Evolutionary conservation across 345 rosid species (phyloP), one percentile per base, ranked within the genome.

Genomic region (Leavenworthia alabamica): DNA sequence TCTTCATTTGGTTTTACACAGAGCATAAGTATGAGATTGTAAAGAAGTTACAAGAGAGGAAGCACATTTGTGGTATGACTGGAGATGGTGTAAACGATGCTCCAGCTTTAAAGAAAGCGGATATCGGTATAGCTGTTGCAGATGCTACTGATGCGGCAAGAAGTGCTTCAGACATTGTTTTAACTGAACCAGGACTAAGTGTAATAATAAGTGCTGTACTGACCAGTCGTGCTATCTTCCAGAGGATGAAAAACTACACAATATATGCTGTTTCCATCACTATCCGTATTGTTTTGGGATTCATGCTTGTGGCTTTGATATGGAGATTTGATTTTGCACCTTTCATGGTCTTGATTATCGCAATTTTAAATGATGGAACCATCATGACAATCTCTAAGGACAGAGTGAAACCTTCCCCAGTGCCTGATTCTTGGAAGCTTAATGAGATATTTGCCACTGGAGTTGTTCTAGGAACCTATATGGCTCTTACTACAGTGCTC

Each of bases 241-340:
- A 88, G 56, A 85, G 92, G 73, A 88, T 88, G 96, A 88, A 88
- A 78, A 88, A 88, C 81, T 88, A 88, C 87, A 88, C 92, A 46
- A 88, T 88, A 51, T 85, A 88, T 40, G 96, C 92, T 0, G 92
- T 88, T 44, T 88, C 96, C 43, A 88, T 88, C 69, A 88, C 96
- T 23, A 88, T 85, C 32, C 89, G 96, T 68, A 81, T 88, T 39
- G 92, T 88, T 69, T 39, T 88, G 16, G 96, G 96, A 20, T 88
- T 88, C 79, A 59, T 88, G 76, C 84, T 88, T 12, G 63, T 88
- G 22, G 89, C 91, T 60, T 79, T 88, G 32, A 77, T 81, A 39
- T 88, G 92, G 96, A 67, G 77, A 75, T 88, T 88, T 8, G 92
- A 88, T 45, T 85, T 88, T 75, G 78, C 96, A 3, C 92, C 96